Percentiles rank a stretch among this genome's conserved stretches.
phyloP scores from a whole-genome alignment of 2,329 filamentous ascomycete species.

The Zelopaecilomyces penicillatus region DNA sequence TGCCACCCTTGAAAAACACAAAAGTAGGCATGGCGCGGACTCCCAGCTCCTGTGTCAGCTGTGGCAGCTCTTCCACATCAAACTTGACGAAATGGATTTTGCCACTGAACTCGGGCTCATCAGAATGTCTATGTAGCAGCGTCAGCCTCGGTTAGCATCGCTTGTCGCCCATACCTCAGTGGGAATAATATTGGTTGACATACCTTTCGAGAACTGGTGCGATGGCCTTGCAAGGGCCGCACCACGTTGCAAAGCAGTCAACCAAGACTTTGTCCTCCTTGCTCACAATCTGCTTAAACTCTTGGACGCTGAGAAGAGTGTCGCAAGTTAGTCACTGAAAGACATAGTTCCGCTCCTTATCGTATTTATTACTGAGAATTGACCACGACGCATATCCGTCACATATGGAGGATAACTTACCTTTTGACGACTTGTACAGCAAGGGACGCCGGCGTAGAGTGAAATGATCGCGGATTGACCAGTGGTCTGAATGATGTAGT shows the following conservation, averaged over 20 bases:
- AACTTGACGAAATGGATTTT: conserved; percentile 73
- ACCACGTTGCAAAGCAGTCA: conserved; percentile 87
- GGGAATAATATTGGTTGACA: conserved; percentile 3
- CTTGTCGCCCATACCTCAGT: not conserved
- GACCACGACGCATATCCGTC: not conserved
- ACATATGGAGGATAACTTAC: conserved; percentile 16
- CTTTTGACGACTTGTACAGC: conserved; percentile 35
- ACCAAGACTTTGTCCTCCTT: conserved; percentile 57
- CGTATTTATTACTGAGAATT: too few relatives aligned
- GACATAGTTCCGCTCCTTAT: not conserved
- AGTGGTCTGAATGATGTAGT: too few relatives aligned
- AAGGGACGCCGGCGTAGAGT: conserved; percentile 32
- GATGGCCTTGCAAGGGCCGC: conserved; percentile 87
- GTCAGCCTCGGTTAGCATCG: not conserved
- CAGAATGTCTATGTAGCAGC: conserved; percentile 14
- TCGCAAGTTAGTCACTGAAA: not conserved
- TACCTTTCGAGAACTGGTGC: conserved; percentile 54
- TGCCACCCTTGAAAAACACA: conserved; percentile 68
- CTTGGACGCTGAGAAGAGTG: conserved; percentile 39
- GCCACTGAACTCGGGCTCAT: conserved; percentile 42
- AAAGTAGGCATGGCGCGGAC: conserved; percentile 93
- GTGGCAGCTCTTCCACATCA: conserved; percentile 74
- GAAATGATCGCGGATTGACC: conserved; percentile 16
- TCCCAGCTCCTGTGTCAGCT: conserved; percentile 65
- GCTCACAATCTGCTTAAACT: conserved; percentile 48